Conservation (phyloP, 2,329 filamentous ascomycete species). For the Fusarium drepaniforme region DNA sequence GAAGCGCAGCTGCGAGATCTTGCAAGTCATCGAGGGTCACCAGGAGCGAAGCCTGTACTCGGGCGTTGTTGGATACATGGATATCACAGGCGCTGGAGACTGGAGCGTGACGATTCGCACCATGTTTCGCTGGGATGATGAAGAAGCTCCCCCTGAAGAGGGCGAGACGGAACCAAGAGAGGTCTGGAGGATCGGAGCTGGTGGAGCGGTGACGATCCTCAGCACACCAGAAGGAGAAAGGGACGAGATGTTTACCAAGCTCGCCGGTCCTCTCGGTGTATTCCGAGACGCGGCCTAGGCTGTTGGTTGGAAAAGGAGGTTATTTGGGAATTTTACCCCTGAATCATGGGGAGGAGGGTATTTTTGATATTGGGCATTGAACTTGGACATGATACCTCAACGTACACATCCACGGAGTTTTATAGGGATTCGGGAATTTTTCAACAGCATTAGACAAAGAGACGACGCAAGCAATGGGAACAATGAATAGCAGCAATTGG, state of each 20-base stretch:
- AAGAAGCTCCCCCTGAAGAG: slow-evolving; percentile 51
- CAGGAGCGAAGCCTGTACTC: slow-evolving; percentile 83
- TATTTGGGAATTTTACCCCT: slow-evolving; percentile 2
- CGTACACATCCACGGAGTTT: slow-evolving; percentile 50
- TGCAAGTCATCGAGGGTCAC: slow-evolving; percentile 74
- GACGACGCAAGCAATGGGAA: slow-evolving; percentile 22
- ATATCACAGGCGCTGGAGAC: slow-evolving; percentile 85
- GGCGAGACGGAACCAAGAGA: slow-evolving; percentile 57
- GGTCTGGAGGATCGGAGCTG: slow-evolving; percentile 87
- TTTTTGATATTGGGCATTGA: slow-evolving; percentile 27
- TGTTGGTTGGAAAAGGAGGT: not conserved
- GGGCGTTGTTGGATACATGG: slow-evolving; percentile 90
- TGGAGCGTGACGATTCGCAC: slow-evolving; percentile 94
- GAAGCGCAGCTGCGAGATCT: slow-evolving; percentile 88
- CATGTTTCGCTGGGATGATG: slow-evolving; percentile 79
- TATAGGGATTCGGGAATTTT: slow-evolving; percentile 28
- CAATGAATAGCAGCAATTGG: not conserved
- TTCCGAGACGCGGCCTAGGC: slow-evolving; percentile 55
- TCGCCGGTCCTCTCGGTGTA: slow-evolving; percentile 68
- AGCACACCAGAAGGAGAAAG: slow-evolving; percentile 85
- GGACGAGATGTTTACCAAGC: slow-evolving; percentile 90
- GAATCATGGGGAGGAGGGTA: slow-evolving; percentile 10
- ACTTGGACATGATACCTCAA: slow-evolving; percentile 48
- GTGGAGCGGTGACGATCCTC: slow-evolving; percentile 88
- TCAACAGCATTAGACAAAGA: slow-evolving; percentile 44